Base-by-base conservation (phyloP, 164 flowering plant species). In the Macadamia tetraphylla region DNA sequence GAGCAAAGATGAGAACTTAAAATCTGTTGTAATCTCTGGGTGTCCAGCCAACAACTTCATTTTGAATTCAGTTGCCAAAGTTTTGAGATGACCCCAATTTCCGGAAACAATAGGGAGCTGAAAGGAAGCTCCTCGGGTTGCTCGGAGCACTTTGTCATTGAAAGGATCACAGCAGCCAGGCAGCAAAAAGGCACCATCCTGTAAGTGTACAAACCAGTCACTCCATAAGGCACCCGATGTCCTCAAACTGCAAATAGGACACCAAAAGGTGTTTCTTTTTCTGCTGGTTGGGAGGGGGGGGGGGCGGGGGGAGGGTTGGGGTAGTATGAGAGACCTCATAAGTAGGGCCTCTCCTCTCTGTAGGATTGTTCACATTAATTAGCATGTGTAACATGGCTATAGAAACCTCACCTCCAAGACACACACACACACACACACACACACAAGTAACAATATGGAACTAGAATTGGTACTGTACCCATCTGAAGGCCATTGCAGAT, bases 81-180 rank as follows among this genome's bases (percentile, higher is more conserved):
- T 35, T 65, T 86, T 71, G 17, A 91, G 81, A 77, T 87, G 88
- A 59, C 6, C 56, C 96, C 97, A 94, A 17, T 48, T 66, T 17
- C 97, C 97, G 29, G 87, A 85, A 74, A 94, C 88, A 49, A 94
- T 84, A 0, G 93, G 91, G 58, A 91, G 78, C 80, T 89, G 97
- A 78, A 93, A 93, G n/a, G 88, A 77, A 44, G 97, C 90, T 65
- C 98, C 98, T 55, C 97, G 79, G 71, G 92, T 83, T 14, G 98
- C 91, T 74, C 98, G 78, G 3, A 93, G 86, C 29, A 91, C 94
- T 78, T 91, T 93, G 60, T 88, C 93, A 67, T 87, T 89, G 84
- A 89, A 93, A 51, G 98, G 98, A 80, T 93, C 98, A 73, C 97
- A 89, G 74, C 98, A 93, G 3, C 96, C 96, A 32, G 94, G 88